Conservation (phyloP, 176 grass and related monocot species). For the Calamus simplicifolius region DNA sequence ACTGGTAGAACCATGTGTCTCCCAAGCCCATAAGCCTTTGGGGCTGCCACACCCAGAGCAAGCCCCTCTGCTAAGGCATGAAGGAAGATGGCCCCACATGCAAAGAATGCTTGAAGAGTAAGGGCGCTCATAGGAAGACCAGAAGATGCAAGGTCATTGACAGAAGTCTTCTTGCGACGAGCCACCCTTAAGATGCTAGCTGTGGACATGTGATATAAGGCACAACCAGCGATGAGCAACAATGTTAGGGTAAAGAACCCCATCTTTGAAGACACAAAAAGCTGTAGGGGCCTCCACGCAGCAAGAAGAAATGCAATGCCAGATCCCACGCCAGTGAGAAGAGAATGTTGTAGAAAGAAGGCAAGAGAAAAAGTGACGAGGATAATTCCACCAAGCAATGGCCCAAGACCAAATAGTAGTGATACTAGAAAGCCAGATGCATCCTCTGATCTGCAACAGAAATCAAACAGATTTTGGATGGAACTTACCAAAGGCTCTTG, state of each 20-base stretch:
- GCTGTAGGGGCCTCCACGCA: conserved; percentile 78
- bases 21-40: conserved; percentile 84
- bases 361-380: conserved; percentile 66
- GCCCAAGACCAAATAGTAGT: conserved; percentile 88
- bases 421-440: conserved; percentile 79
- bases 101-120: conserved; percentile 74
- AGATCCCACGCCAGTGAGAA: conserved; percentile 80
- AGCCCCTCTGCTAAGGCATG: conserved; percentile 86
- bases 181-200: conserved; percentile 45
- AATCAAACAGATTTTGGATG: conserved; percentile 17
- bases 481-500: too few relatives aligned
- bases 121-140: conserved; percentile 56
- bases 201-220: conserved; percentile 35
- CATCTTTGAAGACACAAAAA: conserved; percentile 73
- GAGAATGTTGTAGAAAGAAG: conserved; percentile 72
- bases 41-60: conserved; percentile 80
- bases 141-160: conserved; percentile 41
- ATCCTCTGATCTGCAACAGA: conserved; percentile 56
- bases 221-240: conserved; percentile 45
- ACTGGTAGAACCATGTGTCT: conserved; percentile 93
- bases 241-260: conserved; percentile 49
- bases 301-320: conserved; percentile 92
- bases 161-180: conserved; percentile 58
- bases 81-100: conserved; percentile 69
- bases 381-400: conserved; percentile 80